A percentile compares a stretch with the other conserved stretches of the same genome.
Conservation (phyloP, 495 filamentous ascomycete genomes). For the Penicillium nucicola region DNA sequence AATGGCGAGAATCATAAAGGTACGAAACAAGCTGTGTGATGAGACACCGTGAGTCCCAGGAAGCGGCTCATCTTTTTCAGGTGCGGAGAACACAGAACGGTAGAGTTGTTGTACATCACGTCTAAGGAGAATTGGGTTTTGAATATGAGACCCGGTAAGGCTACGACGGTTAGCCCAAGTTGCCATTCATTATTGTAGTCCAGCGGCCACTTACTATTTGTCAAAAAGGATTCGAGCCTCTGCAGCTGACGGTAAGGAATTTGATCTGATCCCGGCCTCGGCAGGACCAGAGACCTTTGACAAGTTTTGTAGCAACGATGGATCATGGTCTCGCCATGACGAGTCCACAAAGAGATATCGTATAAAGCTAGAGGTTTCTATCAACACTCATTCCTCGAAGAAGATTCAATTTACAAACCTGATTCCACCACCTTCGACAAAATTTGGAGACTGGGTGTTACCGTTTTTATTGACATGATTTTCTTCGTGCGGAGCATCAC, state of each 20-base stretch:
- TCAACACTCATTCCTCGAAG: background rate
- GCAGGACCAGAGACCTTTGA: conserved; percentile 13
- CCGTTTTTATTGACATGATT: background rate
- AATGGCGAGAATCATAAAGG: conserved; percentile 30
- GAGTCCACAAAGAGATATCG: conserved; percentile 22
- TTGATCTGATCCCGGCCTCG: conserved; percentile 16
- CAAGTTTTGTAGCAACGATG: conserved; percentile 19
- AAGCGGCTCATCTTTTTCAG: background rate
- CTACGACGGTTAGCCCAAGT: conserved; percentile 3
- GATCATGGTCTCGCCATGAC: conserved; percentile 24
- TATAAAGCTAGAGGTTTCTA: conserved; percentile 20
- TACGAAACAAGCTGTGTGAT: conserved; percentile 16
- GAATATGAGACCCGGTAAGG: conserved; percentile 23
- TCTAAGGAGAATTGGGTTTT: conserved; percentile 26
- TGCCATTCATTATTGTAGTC: no score
- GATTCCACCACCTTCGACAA: conserved; percentile 22
- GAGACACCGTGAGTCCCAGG: background rate
- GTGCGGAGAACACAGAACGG: conserved; percentile 1
- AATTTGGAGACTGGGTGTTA: conserved; percentile 12
- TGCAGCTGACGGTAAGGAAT: conserved; percentile 12
- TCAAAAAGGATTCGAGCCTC: conserved; percentile 18
- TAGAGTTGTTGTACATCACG: conserved; percentile 16
- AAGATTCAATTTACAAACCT: conserved; percentile 10
- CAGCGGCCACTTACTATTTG: conserved; percentile 19
- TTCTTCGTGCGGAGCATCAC: no score